Evolutionary conservation across 257 asterid species (phyloP), one percentile per base, ranked within the genome.

Genomic region (Solanum ossicruentum): DNA sequence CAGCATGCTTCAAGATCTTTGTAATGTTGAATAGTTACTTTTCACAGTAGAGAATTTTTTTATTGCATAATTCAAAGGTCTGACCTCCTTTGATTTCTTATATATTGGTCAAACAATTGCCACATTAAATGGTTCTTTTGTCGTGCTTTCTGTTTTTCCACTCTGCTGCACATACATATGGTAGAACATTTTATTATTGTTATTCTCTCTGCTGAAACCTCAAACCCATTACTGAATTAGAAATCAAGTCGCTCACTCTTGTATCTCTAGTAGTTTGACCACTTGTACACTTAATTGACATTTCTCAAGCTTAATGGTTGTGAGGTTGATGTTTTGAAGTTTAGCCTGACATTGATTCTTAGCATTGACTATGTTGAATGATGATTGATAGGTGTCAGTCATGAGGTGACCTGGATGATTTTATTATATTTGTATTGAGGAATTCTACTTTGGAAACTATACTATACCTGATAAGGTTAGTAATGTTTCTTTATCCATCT

Each of bases 1-100:
- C 97, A 93, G 89, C 99, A 95, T 90, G 98, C 98, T 87, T 86
- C 93, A 16, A 91, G 95, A 88, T 92, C 94, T 18, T 91, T 91
- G 88, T 94, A 57, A 65, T 85, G 36, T 13, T 54, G 45, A 16
- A 52, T 52, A 23, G 47, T 47, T 77, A 52, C 45, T 26, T 6
- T 16, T 51, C 65, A 32, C 26, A 18, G 26, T 77, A 77, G 26
- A 52, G n/a, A 77, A 49, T 2, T 52, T 26, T 77, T 17, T 7
- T 0, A 13, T 70, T 67, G 32, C 80, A 49, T 81, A 10, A 52
- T 52, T 51, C 82, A 77, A 51, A 12, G 61, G 58, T 77, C 58
- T 77, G 63, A 1, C 52, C 10, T 11, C 43, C 56, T 51, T 77
- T 77, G 26, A 77, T 77, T 77, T 77, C 65, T 8, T 52, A 77